Conservation (phyloP, 164 flowering plant species). For the Nymphaea colorata region DNA sequence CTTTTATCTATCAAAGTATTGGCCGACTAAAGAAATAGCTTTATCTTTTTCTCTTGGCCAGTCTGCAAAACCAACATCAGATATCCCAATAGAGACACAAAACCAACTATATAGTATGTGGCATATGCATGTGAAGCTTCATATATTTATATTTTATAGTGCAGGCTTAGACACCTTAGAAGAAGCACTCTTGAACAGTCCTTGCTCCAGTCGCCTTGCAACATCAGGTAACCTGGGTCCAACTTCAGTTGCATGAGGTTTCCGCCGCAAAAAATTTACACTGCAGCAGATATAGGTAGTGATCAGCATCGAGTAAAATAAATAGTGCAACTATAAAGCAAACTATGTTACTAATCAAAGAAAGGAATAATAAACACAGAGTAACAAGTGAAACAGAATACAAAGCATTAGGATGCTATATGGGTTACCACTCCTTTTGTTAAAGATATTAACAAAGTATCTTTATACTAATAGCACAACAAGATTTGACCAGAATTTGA, state of each 20-base stretch:
- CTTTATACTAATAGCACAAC: not conserved
- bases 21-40: not conserved
- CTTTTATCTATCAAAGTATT: not conserved
- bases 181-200: slow-evolving; percentile 36
- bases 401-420: not conserved
- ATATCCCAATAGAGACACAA: not conserved
- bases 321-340: not conserved
- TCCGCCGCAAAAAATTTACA: slow-evolving; percentile 10
- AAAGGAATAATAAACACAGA: not conserved
- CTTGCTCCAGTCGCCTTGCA: slow-evolving; percentile 66
- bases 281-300: slow-evolving; percentile 5
- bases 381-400: not conserved
- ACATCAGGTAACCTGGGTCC: slow-evolving; percentile 35
- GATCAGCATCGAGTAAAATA: not conserved
- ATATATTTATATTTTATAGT: slow-evolving; percentile 3
- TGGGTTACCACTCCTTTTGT: not conserved
- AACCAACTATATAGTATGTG: not conserved
- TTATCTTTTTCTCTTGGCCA: not conserved
- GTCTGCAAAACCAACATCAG: not conserved
- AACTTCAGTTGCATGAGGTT: slow-evolving; percentile 7
- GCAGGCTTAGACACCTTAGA: slow-evolving; percentile 35
- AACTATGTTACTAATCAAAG: not conserved
- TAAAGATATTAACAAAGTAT: not conserved
- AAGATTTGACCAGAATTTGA: not conserved
- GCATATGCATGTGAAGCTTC: not conserved